A percentile compares a stretch with the other conserved stretches of the same genome.
These are phyloP conservation scores for Hamiltosporidium tvaerminnensis DNA, from an alignment of 371 early-diverging fungal genomes.

Conservation along the genomic window DNA sequence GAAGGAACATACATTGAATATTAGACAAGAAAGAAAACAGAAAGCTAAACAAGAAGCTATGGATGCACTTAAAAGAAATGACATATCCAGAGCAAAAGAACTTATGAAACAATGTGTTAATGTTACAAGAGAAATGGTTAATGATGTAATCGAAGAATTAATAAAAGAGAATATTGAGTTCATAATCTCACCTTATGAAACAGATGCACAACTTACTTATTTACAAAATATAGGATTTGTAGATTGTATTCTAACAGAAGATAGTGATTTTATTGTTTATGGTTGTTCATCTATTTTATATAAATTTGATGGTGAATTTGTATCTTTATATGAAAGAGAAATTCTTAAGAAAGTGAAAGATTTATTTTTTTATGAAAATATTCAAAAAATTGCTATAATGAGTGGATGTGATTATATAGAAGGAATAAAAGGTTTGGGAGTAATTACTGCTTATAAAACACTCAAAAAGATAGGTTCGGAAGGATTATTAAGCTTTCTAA, in stretches of 20 bases:
- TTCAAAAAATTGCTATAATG: slow-evolving; percentile 75
- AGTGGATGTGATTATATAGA: slow-evolving; percentile 86
- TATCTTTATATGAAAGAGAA: slow-evolving; percentile 29
- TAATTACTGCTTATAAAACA: slow-evolving; percentile 63
- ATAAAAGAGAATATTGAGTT: slow-evolving; percentile 57
- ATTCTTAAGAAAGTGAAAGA: slow-evolving; percentile 24
- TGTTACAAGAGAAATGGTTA: slow-evolving; percentile 63
- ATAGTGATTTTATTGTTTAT: slow-evolving; percentile 82
- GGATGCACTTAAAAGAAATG: slow-evolving; percentile 55
- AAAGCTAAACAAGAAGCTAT: slow-evolving; percentile 51
- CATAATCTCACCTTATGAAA: slow-evolving; percentile 88
- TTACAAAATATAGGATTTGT: slow-evolving; percentile 60
- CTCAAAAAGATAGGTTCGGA: slow-evolving; percentile 48
- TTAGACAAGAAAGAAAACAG: slow-evolving; percentile 21
- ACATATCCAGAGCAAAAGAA: slow-evolving; percentile 24
- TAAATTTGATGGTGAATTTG: slow-evolving; percentile 38
- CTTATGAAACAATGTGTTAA: slow-evolving; percentile 51
- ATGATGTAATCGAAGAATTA: slow-evolving; percentile 55
- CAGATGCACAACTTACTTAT: slow-evolving; percentile 84
- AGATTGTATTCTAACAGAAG: slow-evolving; percentile 73
- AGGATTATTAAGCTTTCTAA: slow-evolving; percentile 18
- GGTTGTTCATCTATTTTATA: slow-evolving; percentile 58
- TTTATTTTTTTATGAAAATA: slow-evolving; percentile 43
- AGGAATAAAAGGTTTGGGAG: slow-evolving; percentile 65
- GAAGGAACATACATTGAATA: slow-evolving; percentile 62